These are phyloP conservation scores for Podila minutissima DNA, from an alignment of 192 early-diverging fungal genomes.

Conservation along the genomic window DNA sequence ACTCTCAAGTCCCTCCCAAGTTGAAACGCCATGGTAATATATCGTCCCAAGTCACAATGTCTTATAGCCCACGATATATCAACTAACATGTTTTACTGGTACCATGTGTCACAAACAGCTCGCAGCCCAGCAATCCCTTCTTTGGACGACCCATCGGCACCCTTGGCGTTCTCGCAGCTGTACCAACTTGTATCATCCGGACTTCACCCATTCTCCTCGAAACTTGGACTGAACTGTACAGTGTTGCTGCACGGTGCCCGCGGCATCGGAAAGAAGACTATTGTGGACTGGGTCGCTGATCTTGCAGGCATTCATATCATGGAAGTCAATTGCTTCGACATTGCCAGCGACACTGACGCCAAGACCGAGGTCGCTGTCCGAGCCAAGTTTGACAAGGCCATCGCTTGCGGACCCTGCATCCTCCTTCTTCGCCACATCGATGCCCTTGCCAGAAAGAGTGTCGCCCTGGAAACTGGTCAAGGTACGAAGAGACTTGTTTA, in stretches of 20 bases:
- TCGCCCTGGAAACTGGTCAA: constrained; percentile 65
- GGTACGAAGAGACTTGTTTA: constrained; percentile 36
- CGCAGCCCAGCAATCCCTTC: constrained; percentile 39
- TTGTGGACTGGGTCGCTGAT: constrained; percentile 73
- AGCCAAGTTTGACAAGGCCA: constrained; percentile 80
- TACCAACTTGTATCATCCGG: constrained; percentile 71
- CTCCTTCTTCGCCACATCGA: constrained; percentile 84
- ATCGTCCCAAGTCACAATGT: neutral
- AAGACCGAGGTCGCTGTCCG: constrained; percentile 81
- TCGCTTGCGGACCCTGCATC: constrained; percentile 83
- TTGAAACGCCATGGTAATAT: constrained; percentile 26
- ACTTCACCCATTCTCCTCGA: constrained; percentile 76
- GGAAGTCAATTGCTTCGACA: constrained; percentile 84
- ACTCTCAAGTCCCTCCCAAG: constrained; percentile 63
- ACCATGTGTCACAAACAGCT: constrained; percentile 4
- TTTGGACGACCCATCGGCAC: constrained; percentile 44
- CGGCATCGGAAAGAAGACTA: constrained; percentile 85
- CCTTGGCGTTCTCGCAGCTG: constrained; percentile 57
- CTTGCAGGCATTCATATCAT: constrained; percentile 81
- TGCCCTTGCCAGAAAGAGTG: constrained; percentile 71
- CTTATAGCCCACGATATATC: neutral
- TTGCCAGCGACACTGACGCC: constrained; percentile 81
- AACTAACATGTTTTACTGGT: too few relatives aligned
- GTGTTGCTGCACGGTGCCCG: constrained; percentile 81
- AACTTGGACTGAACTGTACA: constrained; percentile 75